Conservation (phyloP, 176 grass and related monocot genomes). For the Aegilops speltoides region DNA sequence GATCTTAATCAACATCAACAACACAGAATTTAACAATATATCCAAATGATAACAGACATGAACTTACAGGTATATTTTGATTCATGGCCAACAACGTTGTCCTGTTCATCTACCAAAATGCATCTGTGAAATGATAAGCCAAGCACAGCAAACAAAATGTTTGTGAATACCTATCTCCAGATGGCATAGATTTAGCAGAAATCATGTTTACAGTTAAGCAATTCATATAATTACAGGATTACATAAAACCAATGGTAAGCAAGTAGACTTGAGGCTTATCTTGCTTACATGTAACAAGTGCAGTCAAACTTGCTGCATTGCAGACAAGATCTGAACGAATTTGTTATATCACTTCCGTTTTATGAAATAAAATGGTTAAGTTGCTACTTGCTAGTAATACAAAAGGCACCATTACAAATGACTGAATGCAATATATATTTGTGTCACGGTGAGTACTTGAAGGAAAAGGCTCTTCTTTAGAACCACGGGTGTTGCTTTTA, state of each 20-base stretch:
- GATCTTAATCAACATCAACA: neutral
- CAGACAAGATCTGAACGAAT: neutral
- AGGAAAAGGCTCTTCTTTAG: neutral
- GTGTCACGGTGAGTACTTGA: neutral
- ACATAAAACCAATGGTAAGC: neutral
- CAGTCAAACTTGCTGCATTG: neutral
- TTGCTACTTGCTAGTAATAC: neutral
- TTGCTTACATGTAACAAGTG: neutral
- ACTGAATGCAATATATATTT: neutral
- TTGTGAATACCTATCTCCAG: neutral
- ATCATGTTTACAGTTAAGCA: neutral
- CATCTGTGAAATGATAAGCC: slow-evolving; percentile 56
- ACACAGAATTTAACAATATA: neutral
- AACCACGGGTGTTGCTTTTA: neutral
- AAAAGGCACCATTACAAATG: neutral
- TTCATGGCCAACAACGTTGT: slow-evolving; percentile 91
- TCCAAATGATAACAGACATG: slow-evolving; percentile 14
- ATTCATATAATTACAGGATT: neutral
- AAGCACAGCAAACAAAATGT: slow-evolving; percentile 1
- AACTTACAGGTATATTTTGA: slow-evolving; percentile 95
- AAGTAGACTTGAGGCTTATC: neutral
- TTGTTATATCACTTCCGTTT: neutral
- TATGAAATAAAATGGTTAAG: too few species aligned
- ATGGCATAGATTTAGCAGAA: neutral
- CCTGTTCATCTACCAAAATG: slow-evolving; percentile 94